Percentiles rank a stretch among this genome's conserved stretches.
Evolutionary conservation across 139 green algal species (phyloP).

Genomic region (Mesotaenium endlicherianum): DNA sequence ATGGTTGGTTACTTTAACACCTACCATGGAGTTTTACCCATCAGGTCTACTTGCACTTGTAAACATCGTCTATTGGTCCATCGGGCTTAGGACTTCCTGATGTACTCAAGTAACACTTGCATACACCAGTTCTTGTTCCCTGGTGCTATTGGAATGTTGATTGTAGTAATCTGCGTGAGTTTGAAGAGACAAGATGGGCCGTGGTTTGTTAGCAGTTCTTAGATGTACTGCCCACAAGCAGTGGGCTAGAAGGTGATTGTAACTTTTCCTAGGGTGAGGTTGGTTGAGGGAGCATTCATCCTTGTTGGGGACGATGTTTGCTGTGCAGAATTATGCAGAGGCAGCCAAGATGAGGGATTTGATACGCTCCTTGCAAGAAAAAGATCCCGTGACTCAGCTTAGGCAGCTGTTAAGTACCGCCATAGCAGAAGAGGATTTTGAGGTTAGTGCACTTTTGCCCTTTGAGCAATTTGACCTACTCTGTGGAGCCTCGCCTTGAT

Average conservation of each 20-base stretch:
- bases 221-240: not conserved
- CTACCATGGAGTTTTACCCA: not conserved
- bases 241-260: not conserved
- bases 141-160: not conserved
- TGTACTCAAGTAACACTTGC: no score
- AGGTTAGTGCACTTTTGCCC: no score
- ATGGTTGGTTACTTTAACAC: not conserved
- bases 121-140: no score
- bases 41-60: no score
- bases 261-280: not conserved
- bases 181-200: not conserved
- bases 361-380: constrained; percentile 41
- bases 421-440: constrained; percentile 62
- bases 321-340: constrained; percentile 39
- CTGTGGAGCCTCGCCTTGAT: no score
- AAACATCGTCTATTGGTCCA: no score
- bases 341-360: constrained; percentile 28
- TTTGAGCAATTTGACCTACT: no score
- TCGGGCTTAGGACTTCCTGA: no score
- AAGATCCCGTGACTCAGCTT: constrained; percentile 53
- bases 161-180: not conserved
- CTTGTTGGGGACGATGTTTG: no score
- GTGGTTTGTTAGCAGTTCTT: not conserved
- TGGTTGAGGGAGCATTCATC: no score
- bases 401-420: constrained; percentile 49